A percentile compares a stretch with the other conserved stretches of the same genome.
Evolutionary conservation across 805 yeast genomes (phyloP).

Genomic region (Schizosaccharomyces octosporus): DNA sequence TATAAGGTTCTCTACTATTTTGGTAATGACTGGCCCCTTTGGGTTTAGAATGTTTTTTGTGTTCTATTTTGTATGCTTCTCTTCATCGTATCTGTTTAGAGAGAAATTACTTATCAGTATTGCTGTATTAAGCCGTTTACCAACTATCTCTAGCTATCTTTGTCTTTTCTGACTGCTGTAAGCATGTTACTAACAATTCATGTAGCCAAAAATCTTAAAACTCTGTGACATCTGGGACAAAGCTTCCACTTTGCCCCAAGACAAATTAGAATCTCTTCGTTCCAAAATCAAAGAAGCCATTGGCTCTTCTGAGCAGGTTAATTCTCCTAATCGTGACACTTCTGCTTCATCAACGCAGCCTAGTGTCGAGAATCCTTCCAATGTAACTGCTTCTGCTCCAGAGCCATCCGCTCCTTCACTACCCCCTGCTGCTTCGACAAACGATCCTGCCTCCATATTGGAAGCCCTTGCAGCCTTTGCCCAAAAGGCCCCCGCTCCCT

Average conservation of each 20-base stretch:
- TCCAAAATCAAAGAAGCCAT: not conserved
- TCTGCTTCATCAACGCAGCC: not conserved
- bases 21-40: no score
- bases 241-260: conserved; percentile 46
- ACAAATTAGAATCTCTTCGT: conserved; percentile 16
- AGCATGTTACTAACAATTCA: not conserved
- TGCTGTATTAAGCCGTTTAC: not conserved
- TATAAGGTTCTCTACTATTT: no score
- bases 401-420: not conserved
- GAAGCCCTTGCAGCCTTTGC: conserved; percentile 48
- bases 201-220: conserved; percentile 44
- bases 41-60: no score
- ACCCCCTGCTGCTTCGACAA: not conserved
- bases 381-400: not conserved
- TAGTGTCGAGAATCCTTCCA: not conserved
- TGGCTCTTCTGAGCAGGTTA: not conserved
- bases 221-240: conserved; percentile 82
- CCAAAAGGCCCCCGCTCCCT: conserved; percentile 11
- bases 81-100: not conserved
- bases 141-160: not conserved
- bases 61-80: not conserved
- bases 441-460: conserved; percentile 30
- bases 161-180: not conserved
- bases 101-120: not conserved
- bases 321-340: not conserved